Evolutionary conservation across 2,329 filamentous ascomycete genomes (phyloP).

Genomic region (Fusarium dimerum): DNA sequence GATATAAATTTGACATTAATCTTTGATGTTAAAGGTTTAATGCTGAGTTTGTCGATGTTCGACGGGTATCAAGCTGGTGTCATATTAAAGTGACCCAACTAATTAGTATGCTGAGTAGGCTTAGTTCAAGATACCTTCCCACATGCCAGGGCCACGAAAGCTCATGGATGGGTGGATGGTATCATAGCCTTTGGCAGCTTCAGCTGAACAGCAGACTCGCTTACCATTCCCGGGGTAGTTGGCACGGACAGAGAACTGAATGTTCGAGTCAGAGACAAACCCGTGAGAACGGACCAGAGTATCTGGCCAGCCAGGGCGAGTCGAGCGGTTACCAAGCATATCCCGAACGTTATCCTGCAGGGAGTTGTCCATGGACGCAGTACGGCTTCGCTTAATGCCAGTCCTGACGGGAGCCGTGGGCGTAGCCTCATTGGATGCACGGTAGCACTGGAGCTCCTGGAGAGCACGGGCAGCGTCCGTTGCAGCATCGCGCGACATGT

Average conservation of each 20-base stretch:
- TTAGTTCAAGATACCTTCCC: constrained; percentile 63
- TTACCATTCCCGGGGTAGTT: constrained; percentile 56
- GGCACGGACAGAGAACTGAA: constrained; percentile 43
- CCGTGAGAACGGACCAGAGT: constrained; percentile 39
- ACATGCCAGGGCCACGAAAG: constrained; percentile 63
- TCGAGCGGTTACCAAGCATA: constrained; percentile 48
- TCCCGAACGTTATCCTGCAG: constrained; percentile 69
- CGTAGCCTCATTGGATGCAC: constrained; percentile 39
- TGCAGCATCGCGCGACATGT: constrained; percentile 43
- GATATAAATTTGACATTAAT: constrained; percentile 27
- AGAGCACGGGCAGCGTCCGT: constrained; percentile 59
- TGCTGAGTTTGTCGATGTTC: constrained; percentile 15
- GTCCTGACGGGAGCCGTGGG: constrained; percentile 33
- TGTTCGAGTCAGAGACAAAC: constrained; percentile 25
- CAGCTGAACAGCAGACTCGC: constrained; percentile 66
- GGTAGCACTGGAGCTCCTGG: constrained; percentile 61
- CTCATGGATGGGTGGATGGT: constrained; percentile 52
- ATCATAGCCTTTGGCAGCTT: constrained; percentile 52
- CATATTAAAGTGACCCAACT: constrained; percentile 12
- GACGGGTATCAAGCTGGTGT: constrained; percentile 24
- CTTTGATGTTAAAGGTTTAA: constrained; percentile 6
- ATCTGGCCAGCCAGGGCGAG: constrained; percentile 37
- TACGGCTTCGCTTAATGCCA: constrained; percentile 61
- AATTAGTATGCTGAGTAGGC: constrained; percentile 11
- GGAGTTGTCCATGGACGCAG: constrained; percentile 58